Base-by-base conservation (phyloP, 805 yeast species). In the Candida chilensis region DNA sequence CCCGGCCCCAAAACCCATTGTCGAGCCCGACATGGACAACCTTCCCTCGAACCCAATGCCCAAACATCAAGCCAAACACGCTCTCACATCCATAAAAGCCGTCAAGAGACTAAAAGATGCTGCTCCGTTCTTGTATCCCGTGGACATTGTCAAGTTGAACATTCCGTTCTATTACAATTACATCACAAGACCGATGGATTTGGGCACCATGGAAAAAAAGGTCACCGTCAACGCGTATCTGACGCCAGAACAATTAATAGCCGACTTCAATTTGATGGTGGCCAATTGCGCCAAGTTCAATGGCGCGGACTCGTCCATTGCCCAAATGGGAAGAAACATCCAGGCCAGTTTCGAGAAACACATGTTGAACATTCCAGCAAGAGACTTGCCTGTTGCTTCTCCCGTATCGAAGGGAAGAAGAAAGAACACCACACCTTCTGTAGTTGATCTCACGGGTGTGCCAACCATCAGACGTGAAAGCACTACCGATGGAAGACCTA, bases 301-400 rank as follows among this genome's bases (percentile, higher is more conserved):
- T 50, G 98, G 98, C 21, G 77, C 74, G 33, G 75, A 74, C 24
- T 70, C 95, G 2, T 73, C 75, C 13, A 88, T 92, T 39, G 74
- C 96, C 3, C 83, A 80, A 50, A 90, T 92, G 96, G 97, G 85
- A 15, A 72, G 79, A 46, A 84, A 81, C 52, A 71, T 92, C 29
- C 92, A 86, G 54, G 92, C 94, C 2, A 79, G 90, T 42, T 92
- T 92, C 50, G 94, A 85, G 48, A 88, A 88, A 46, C 96, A 90
- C 52, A 75, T 87, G 78, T 67, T 84, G 37, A 85, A 87, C 54
- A 78, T 88, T 76, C 98, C 98, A 3, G 74, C 87, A 3, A 61
- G 54, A 38, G 59, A 63, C 5, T 50, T 45, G 37, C 50, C 49
- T 33, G 39, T 20, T 31, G 19, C 27, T 8, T 38, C 50, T 5